Percentiles rank a stretch among this genome's conserved stretches.
Evolutionary conservation across 23 red algal species (phyloP).

Genomic region (Agarophyton chilense): DNA sequence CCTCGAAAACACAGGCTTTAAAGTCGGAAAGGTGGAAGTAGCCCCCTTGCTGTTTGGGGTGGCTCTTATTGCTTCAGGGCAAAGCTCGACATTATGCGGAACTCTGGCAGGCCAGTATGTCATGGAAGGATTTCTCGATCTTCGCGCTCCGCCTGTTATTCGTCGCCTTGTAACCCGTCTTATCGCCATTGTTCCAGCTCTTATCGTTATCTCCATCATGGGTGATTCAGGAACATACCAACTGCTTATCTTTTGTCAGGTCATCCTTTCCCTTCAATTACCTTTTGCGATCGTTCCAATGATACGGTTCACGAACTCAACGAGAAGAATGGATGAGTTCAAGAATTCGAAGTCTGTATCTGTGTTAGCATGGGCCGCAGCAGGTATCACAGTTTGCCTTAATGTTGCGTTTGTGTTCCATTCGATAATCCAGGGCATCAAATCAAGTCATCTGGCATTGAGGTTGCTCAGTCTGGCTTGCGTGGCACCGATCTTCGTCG

Average conservation of each 20-base stretch:
- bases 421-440: slow-evolving; percentile 17
- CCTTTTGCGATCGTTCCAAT: slow-evolving; percentile 94
- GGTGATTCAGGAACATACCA: slow-evolving; percentile 83
- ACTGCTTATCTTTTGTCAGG: slow-evolving; percentile 87
- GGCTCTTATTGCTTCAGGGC: slow-evolving; percentile 90
- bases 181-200: slow-evolving; percentile 80
- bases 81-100: slow-evolving; percentile 85
- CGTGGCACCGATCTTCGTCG: slow-evolving; percentile 31
- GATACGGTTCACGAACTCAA: slow-evolving; percentile 85
- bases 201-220: slow-evolving; percentile 73
- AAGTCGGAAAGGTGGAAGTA: slow-evolving; percentile 58
- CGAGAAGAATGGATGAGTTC: slow-evolving; percentile 80
- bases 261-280: slow-evolving; percentile 92
- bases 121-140: slow-evolving; percentile 96
- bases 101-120: slow-evolving; percentile 94
- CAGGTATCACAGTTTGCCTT: slow-evolving; percentile 74
- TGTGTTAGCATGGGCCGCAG: slow-evolving; percentile 70
- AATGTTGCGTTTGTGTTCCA: slow-evolving; percentile 76
- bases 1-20: slow-evolving; percentile 76
- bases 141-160: slow-evolving; percentile 73
- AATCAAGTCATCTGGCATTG: slow-evolving; percentile 18
- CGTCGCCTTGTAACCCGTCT: slow-evolving; percentile 80
- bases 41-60: slow-evolving; percentile 75
- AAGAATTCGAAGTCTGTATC: slow-evolving; percentile 34
- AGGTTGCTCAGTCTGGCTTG: slow-evolving; percentile 19